Conservation (phyloP, 805 yeast species). For the Wickerhamiella vanderwaltii region DNA sequence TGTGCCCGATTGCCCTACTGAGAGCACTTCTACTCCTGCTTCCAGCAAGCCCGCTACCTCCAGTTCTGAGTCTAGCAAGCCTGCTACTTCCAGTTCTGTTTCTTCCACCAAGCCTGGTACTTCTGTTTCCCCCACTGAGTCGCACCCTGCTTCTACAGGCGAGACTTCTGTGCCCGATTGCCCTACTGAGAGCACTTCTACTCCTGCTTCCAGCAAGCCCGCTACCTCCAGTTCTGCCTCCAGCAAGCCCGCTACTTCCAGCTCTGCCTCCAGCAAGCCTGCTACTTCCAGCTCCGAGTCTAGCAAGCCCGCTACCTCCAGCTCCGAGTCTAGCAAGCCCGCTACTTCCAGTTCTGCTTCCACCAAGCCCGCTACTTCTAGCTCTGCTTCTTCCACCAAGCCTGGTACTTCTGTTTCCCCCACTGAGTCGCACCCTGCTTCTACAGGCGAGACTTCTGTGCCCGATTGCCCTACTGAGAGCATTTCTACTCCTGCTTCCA, state of each 20-base stretch:
- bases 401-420: too few species aligned
- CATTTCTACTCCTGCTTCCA: neutral
- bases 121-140: neutral
- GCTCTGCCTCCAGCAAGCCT: slow-evolving; percentile 6
- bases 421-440: slow-evolving; percentile 1
- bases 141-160: too few species aligned
- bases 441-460: neutral
- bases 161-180: neutral
- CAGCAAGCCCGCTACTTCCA: slow-evolving; percentile 1
- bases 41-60: neutral
- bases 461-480: neutral
- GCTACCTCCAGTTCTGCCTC: neutral
- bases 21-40: neutral
- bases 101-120: neutral
- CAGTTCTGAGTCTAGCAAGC: neutral
- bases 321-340: neutral
- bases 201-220: neutral
- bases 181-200: slow-evolving; percentile 1
- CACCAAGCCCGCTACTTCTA: neutral
- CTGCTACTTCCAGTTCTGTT: neutral
- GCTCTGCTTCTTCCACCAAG: slow-evolving; percentile 2
- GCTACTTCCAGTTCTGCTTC: neutral
- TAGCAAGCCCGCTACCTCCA: neutral
- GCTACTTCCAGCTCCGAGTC: slow-evolving; percentile 4
- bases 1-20: neutral